Conservation (phyloP, 2,329 filamentous ascomycete genomes). For the Colletotrichum cereale region DNA sequence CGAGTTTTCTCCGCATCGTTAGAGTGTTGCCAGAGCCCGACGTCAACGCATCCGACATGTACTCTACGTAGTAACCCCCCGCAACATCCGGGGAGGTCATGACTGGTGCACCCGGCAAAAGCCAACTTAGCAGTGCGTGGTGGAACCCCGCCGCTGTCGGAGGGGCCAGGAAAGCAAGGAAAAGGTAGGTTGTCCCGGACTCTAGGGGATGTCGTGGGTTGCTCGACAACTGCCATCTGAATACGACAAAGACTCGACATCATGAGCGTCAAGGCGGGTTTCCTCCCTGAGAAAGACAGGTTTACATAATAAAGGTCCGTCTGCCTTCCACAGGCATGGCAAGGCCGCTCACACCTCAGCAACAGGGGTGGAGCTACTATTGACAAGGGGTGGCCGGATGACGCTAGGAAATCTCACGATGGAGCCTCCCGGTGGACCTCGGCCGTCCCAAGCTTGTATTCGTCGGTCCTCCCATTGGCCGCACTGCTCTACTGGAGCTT, state of each 20-base stretch:
- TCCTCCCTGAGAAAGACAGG: neutral
- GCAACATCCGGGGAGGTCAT: constrained; percentile 37
- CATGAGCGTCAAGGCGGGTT: neutral
- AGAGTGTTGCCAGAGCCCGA: constrained; percentile 19
- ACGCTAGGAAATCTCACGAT: constrained; percentile 28
- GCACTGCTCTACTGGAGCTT: constrained; percentile 25
- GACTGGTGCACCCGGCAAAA: constrained; percentile 34
- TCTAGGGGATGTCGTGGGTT: neutral
- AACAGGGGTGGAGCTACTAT: constrained; percentile 24
- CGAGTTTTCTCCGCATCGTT: constrained; percentile 37
- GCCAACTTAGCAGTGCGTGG: constrained; percentile 28
- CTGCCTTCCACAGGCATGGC: neutral
- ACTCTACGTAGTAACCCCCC: constrained; percentile 9
- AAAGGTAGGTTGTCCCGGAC: constrained; percentile 1
- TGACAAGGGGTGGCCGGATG: constrained; percentile 10
- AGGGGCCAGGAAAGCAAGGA: constrained; percentile 23
- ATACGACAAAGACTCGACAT: neutral
- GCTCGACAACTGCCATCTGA: neutral
- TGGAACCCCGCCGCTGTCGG: constrained; percentile 35
- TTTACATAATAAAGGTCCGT: neutral
- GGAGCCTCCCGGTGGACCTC: constrained; percentile 36
- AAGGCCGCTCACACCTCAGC: neutral
- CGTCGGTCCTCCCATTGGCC: constrained; percentile 26
- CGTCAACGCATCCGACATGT: neutral
- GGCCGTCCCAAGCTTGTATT: constrained; percentile 35